Conservation (phyloP, 192 early-diverging fungal species). For the Coemansia sp. region DNA sequence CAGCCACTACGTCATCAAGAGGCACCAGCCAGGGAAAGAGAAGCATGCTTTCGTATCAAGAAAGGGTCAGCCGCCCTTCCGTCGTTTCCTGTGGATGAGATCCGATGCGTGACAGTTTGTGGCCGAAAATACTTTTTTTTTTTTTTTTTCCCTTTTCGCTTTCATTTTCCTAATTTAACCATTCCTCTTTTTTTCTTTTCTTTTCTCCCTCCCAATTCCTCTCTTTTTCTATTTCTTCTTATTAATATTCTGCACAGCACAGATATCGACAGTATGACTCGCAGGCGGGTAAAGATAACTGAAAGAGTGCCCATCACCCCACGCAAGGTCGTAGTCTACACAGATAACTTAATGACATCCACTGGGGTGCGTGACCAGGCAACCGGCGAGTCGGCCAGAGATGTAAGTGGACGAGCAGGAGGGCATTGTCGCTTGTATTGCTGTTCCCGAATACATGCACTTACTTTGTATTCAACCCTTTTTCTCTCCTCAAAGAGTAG, state of each 20-base stretch:
- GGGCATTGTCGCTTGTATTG: neutral
- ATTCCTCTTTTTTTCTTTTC: neutral
- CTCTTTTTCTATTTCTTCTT: neutral
- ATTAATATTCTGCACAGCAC: too few relatives aligned
- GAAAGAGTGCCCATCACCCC: conserved; percentile 49
- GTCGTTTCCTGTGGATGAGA: neutral
- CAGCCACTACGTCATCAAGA: neutral
- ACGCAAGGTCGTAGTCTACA: conserved; percentile 52
- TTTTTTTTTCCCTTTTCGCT: neutral
- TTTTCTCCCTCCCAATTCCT: neutral
- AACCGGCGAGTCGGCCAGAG: conserved; percentile 26
- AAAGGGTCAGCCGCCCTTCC: neutral
- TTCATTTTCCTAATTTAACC: neutral
- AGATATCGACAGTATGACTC: conserved; percentile 20
- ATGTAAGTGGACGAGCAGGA: conserved; percentile 12
- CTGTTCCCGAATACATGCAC: neutral
- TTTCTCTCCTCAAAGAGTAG: conserved; percentile 17
- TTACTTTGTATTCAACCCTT: neutral
- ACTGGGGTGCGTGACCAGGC: conserved; percentile 33
- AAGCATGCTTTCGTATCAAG: neutral
- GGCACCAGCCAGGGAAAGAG: neutral
- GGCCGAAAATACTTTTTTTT: neutral
- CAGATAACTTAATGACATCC: conserved; percentile 52
- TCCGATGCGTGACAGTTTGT: neutral
- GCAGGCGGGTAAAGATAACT: conserved; percentile 45